These are phyloP conservation scores for Clausena lansium DNA, from an alignment of 345 rosid species.

Conservation along the genomic window DNA sequence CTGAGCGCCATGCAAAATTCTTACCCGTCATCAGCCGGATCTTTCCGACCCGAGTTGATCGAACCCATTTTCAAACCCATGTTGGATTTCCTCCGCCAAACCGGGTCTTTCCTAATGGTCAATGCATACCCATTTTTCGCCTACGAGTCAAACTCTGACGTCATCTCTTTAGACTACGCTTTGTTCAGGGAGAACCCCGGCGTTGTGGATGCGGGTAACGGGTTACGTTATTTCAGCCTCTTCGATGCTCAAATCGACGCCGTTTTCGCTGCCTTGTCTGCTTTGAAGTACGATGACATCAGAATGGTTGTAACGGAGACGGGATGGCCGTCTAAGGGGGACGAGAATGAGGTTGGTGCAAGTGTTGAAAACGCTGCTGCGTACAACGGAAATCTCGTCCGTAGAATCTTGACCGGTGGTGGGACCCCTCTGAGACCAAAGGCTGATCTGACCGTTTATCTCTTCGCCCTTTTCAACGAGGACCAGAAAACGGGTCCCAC, in stretches of 20 bases:
- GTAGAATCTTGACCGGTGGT: constrained; percentile 71
- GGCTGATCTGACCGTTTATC: constrained; percentile 81
- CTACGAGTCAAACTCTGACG: constrained; percentile 86
- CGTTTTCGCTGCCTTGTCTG: constrained; percentile 85
- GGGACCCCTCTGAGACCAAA: constrained; percentile 85
- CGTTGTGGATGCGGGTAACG: constrained; percentile 79
- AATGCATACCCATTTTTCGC: constrained; percentile 95
- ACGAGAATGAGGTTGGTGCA: constrained; percentile 75
- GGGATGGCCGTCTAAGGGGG: constrained; percentile 96
- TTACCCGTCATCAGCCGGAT: constrained; percentile 90
- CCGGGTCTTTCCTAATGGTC: constrained; percentile 88
- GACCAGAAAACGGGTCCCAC: constrained; percentile 73
- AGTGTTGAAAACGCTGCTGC: constrained; percentile 67
- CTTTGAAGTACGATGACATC: constrained; percentile 72
- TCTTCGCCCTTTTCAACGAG: constrained; percentile 94
- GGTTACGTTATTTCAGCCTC: constrained; percentile 71
- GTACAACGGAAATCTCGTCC: constrained; percentile 88
- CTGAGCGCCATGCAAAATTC: constrained; percentile 75
- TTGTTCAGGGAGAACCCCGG: constrained; percentile 89
- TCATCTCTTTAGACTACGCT: constrained; percentile 86
- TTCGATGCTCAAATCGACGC: constrained; percentile 98
- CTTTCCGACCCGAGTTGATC: constrained; percentile 74
- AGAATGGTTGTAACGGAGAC: constrained; percentile 78
- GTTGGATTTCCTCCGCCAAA: constrained; percentile 79
- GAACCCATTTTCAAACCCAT: constrained; percentile 76